Evolutionary conservation across 2,329 filamentous ascomycete species (phyloP), one percentile per base, ranked within the genome.

Genomic region (Fusarium zealandicum): DNA sequence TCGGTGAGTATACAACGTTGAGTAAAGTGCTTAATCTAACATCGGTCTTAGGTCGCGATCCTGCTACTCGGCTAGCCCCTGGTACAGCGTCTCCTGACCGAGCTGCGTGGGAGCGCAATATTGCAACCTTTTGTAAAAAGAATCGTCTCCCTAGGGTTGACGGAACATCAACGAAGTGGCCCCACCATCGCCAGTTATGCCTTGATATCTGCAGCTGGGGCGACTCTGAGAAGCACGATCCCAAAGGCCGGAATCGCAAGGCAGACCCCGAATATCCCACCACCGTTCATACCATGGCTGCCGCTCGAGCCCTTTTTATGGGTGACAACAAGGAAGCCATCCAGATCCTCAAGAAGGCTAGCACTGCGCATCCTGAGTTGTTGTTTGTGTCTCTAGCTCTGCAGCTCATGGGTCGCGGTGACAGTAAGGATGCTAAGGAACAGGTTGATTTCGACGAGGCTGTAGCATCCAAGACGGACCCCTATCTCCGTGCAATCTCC

Each of bases 401-500:
- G n/a, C 85, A 88, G 61, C 81, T 88, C 20, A 84, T 86, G 58
- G 78, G 80, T 18, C 78, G 80, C 54, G 80, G 78, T 11, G 77
- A 78, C 50, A 74, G 73, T 38, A 71, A 73, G 33, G 63, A 76
- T 4, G 73, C 73, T 35, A 79, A 79, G 56, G 78, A 80, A 57
- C 76, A 82, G 54, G 76, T 86, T 18, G 82, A 85, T 63, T 83
- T 85, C 63, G 83, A 86, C 68, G 81, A 83, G 51, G 76, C 76
- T 2, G 78, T 84, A 12, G 82, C 85, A 20, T 84, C 82, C 53
- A 83, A 88, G 56, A 86, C 87, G 0, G 90, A 95, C 65, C 88
- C 90, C 0, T 93, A 93, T 68, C 81, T 95, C 18, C 87, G 90
- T 49, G 90, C 90, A 6, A 88, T 95, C 40, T 90, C 91, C 18